Evolutionary conservation across 2,329 filamentous ascomycete species (phyloP).

Genomic region (Penicillium capsulatum): DNA sequence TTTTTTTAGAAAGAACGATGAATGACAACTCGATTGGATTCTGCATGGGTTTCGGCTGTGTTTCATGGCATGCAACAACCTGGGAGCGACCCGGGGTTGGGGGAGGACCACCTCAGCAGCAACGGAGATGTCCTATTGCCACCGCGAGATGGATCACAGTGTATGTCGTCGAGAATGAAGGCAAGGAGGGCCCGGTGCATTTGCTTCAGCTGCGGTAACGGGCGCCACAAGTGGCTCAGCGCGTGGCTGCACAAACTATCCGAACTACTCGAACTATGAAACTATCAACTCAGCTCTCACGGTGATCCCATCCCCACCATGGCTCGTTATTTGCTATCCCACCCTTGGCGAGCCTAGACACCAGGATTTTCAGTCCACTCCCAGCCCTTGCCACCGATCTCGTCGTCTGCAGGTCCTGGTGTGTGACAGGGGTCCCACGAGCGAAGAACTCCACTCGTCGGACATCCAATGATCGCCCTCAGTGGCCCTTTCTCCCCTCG

Average conservation of each 20-base stretch:
- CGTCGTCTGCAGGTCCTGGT: slow-evolving; percentile 4
- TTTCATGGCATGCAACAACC: slow-evolving; percentile 7
- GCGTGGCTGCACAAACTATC: slow-evolving; percentile 13
- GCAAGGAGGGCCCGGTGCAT: background rate
- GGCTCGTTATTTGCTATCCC: no score
- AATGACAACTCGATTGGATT: slow-evolving; percentile 17
- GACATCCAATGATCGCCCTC: slow-evolving; percentile 14
- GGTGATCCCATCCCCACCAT: no score
- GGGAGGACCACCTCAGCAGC: background rate
- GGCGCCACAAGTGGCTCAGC: slow-evolving; percentile 23
- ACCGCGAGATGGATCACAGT: background rate
- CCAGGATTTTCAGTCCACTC: no score
- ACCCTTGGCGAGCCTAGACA: no score
- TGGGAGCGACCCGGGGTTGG: no score
- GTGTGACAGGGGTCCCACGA: slow-evolving; percentile 13
- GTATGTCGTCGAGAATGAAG: no score
- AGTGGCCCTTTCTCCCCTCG: slow-evolving; percentile 7
- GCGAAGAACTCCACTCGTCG: background rate
- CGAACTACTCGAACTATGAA: background rate
- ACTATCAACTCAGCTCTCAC: no score
- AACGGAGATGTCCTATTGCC: background rate
- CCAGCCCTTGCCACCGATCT: background rate
- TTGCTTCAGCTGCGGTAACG: slow-evolving; percentile 14
- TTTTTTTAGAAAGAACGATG: slow-evolving; percentile 16
- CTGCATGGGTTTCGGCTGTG: slow-evolving; percentile 15